phyloP scores from a whole-genome alignment of 805 yeast genomes.

The Kockiozyma suomiensis region DNA sequence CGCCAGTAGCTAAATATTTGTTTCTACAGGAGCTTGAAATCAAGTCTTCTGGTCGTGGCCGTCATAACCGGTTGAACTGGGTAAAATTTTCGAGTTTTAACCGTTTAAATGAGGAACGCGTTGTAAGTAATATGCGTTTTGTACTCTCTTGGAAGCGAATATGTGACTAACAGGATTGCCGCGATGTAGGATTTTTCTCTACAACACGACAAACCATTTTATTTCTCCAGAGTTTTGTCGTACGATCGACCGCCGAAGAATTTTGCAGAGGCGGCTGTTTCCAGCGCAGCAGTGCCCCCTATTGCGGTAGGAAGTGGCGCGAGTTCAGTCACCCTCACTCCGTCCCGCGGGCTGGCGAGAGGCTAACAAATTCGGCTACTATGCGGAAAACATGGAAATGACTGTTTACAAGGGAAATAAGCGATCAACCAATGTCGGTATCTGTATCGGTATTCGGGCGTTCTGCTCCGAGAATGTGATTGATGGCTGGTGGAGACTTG shows the following conservation, averaged over 20 bases:
- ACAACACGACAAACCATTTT: conserved; percentile 76
- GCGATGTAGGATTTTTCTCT: conserved; percentile 49
- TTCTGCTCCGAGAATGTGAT: too few species aligned
- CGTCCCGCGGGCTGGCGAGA: not conserved
- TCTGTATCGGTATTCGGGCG: too few species aligned
- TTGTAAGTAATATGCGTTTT: conserved; percentile 36
- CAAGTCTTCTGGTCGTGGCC: conserved; percentile 59
- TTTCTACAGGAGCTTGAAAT: conserved; percentile 44
- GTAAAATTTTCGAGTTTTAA: conserved; percentile 59
- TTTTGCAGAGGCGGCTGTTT: conserved; percentile 15
- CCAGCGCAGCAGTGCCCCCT: not conserved
- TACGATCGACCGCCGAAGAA: conserved; percentile 22
- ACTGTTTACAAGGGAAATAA: too few species aligned
- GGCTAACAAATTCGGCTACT: too few species aligned
- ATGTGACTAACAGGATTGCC: too few species aligned
- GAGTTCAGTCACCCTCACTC: not conserved
- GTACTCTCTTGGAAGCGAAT: not conserved
- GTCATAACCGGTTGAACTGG: conserved; percentile 78
- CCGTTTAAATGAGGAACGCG: conserved; percentile 56
- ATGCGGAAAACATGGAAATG: too few species aligned
- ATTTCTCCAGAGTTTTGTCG: conserved; percentile 52
- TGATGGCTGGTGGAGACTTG: too few species aligned
- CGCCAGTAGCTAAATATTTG: conserved; percentile 30
- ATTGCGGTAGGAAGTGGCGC: not conserved
- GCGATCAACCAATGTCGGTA: too few species aligned